Percentiles rank a stretch among this genome's conserved stretches.
Evolutionary conservation across 75 land plant species (phyloP).

Genomic region (Cunninghamia lanceolata): DNA sequence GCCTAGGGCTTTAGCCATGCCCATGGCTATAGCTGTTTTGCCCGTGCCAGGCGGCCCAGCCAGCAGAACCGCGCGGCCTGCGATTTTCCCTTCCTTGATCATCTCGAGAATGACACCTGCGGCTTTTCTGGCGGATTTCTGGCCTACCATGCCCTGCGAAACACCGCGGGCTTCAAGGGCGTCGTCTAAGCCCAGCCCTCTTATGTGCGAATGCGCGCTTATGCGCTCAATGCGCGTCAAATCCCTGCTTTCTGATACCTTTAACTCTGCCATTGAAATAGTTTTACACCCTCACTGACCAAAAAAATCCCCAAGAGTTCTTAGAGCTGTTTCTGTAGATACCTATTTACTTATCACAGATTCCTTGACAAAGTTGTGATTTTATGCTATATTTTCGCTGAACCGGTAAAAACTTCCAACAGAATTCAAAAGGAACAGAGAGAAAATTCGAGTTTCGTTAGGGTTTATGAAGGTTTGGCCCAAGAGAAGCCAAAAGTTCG

Average conservation of each 20-base stretch:
- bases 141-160: constrained; percentile 98
- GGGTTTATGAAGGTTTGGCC: no score
- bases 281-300: not conserved
- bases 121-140: constrained; percentile 76
- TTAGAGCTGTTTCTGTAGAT: no score
- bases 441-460: no score
- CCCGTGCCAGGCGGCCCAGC: constrained; percentile 99
- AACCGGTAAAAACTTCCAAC: no score
- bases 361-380: no score
- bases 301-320: no score
- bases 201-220: constrained; percentile 98
- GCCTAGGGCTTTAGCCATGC: constrained; percentile 93
- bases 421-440: no score
- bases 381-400: no score
- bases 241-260: constrained; percentile 72
- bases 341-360: no score
- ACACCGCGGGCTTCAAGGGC: constrained; percentile 73
- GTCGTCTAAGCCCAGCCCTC: constrained; percentile 91
- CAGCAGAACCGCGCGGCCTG: constrained; percentile 85
- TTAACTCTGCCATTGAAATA: constrained; percentile 68
- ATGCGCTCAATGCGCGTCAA: constrained; percentile 89
- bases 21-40: constrained; percentile 99
- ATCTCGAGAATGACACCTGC: constrained; percentile 90
- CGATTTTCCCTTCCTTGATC: constrained; percentile 81
- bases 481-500: no score